Evolutionary conservation across 345 rosid species (phyloP).

Genomic region (Eucalyptus cloeziana): DNA sequence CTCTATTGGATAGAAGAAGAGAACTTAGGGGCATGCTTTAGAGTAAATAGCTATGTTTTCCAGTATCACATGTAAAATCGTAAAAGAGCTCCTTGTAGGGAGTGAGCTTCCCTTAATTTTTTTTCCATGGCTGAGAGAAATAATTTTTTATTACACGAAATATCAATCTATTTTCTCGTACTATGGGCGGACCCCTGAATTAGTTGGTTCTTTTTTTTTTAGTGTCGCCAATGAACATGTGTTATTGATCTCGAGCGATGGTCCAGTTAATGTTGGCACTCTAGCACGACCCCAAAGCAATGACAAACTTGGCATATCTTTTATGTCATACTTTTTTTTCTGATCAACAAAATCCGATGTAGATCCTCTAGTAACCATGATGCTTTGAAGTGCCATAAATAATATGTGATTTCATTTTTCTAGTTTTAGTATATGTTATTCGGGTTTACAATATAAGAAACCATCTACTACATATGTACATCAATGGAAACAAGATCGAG

Average conservation of each 20-base stretch:
- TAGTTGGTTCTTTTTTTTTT: neutral
- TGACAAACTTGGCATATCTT: neutral
- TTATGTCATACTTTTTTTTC: neutral
- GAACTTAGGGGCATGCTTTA: neutral
- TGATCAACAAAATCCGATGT: neutral
- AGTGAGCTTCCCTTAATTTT: neutral
- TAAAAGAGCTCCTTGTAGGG: rapidly evolving
- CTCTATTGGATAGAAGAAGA: neutral
- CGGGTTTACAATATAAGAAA: neutral
- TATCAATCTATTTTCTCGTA: neutral
- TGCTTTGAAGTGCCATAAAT: neutral
- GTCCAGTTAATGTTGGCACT: neutral
- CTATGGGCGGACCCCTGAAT: neutral
- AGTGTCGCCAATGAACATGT: neutral
- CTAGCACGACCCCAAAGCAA: neutral
- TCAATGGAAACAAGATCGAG: neutral
- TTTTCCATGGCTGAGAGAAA: neutral
- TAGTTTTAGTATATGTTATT: too few relatives aligned
- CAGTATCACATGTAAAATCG: neutral
- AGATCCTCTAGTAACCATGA: neutral
- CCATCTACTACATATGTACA: neutral
- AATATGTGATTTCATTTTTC: too few relatives aligned
- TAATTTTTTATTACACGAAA: neutral
- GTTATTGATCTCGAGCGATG: neutral
- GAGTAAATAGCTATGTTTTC: neutral